These are phyloP conservation scores for Citrus hindsii DNA, from an alignment of 345 rosid species.

Conservation along the genomic window DNA sequence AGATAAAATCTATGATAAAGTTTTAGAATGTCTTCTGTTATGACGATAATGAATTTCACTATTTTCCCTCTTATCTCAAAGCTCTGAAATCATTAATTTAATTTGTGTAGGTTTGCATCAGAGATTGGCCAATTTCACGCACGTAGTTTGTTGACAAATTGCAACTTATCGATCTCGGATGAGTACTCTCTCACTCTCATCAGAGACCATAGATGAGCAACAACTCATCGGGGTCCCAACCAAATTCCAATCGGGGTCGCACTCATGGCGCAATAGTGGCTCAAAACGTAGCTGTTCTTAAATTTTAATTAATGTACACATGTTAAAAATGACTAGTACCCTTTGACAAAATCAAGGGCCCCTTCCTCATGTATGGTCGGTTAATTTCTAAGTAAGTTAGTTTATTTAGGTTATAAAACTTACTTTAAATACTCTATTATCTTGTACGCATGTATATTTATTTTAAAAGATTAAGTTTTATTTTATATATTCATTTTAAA, in stretches of 20 bases:
- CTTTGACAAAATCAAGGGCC: not conserved
- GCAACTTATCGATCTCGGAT: not conserved
- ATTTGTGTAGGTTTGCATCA: not conserved
- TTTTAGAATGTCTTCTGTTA: too few relatives aligned
- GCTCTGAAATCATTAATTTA: not conserved
- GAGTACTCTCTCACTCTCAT: not conserved
- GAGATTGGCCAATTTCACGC: not conserved
- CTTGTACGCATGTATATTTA: too few relatives aligned
- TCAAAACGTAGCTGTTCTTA: constrained; percentile 1
- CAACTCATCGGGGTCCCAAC: constrained; percentile 12
- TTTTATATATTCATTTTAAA: too few relatives aligned
- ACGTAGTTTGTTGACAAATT: not conserved
- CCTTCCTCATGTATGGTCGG: not conserved
- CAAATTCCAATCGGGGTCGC: not conserved
- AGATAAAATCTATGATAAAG: too few relatives aligned
- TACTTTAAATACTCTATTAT: too few relatives aligned
- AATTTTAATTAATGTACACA: constrained; percentile 14
- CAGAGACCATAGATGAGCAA: not conserved
- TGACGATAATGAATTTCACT: not conserved
- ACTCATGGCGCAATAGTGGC: constrained; percentile 3
- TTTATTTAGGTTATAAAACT: too few relatives aligned
- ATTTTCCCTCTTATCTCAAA: not conserved
- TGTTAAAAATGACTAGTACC: not conserved
- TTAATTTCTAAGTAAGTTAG: accelerated
- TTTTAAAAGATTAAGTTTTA: too few relatives aligned